Conservation (phyloP, 768 basidiomycete species). For the Aureoboletus auriporus region DNA sequence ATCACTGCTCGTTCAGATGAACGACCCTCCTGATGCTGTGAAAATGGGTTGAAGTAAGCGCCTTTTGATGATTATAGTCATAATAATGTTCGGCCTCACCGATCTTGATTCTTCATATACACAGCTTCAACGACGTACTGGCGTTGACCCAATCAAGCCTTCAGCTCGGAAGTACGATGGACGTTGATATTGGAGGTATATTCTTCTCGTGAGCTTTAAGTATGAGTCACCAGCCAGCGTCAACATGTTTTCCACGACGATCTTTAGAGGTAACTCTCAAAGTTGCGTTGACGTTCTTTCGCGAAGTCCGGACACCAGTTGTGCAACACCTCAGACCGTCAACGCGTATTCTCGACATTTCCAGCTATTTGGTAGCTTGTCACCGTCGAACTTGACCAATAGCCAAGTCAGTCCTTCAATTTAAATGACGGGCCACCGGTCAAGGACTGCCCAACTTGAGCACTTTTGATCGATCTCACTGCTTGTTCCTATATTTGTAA, state of each 20-base stretch:
- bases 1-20: constrained; percentile 75
- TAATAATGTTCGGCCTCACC: neutral
- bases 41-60: constrained; percentile 70
- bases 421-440: too few species aligned
- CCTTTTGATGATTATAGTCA: neutral
- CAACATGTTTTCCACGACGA: constrained; percentile 47
- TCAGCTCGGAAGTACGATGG: constrained; percentile 54
- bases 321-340: constrained; percentile 65
- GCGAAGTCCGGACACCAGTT: constrained; percentile 58
- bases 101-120: neutral
- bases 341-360: constrained; percentile 79
- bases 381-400: constrained; percentile 43
- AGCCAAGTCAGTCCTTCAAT: constrained; percentile 17
- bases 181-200: constrained; percentile 59
- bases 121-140: constrained; percentile 69
- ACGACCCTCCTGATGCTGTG: constrained; percentile 57
- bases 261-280: constrained; percentile 67
- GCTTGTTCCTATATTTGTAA: neutral
- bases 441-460: neutral
- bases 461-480: neutral
- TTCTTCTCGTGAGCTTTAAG: constrained; percentile 65
- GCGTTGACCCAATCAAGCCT: constrained; percentile 59
- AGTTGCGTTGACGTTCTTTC: constrained; percentile 9
- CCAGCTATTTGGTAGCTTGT: constrained; percentile 53
- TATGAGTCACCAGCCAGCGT: neutral